Evolutionary conservation across 108 stramenopile species (phyloP).

Genomic region (Nitzschia sp.): DNA sequence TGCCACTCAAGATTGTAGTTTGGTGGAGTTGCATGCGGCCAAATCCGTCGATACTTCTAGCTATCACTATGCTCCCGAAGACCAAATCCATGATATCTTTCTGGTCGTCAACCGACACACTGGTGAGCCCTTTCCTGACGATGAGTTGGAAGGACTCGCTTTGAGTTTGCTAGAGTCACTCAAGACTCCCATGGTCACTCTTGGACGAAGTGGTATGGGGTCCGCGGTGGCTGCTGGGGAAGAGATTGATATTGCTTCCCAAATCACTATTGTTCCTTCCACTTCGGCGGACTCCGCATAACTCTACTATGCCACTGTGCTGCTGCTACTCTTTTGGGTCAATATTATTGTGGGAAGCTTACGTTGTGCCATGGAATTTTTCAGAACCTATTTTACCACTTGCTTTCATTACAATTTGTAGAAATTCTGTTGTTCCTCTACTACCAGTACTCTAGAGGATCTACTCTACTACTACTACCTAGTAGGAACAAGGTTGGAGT

Average conservation of each 20-base stretch:
- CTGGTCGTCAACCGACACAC: slow-evolving; percentile 46
- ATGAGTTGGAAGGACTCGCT: slow-evolving; percentile 48
- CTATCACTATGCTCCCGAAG: neutral
- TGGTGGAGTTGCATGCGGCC: slow-evolving; percentile 54
- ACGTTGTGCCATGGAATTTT: too few relatives aligned
- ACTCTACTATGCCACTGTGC: too few relatives aligned
- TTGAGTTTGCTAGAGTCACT: slow-evolving; percentile 29
- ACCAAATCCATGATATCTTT: slow-evolving; percentile 51
- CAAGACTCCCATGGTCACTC: slow-evolving; percentile 15
- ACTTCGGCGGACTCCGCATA: too few relatives aligned
- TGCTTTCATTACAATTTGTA: too few relatives aligned
- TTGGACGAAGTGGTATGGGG: neutral
- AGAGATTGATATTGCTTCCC: neutral
- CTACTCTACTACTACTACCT: too few relatives aligned
- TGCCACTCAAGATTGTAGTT: slow-evolving; percentile 40
- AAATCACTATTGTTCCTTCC: slow-evolving; percentile 11
- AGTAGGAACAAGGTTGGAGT: too few relatives aligned
- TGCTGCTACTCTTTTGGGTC: too few relatives aligned
- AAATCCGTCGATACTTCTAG: slow-evolving; percentile 8
- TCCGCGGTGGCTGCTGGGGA: neutral
- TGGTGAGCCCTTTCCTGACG: slow-evolving; percentile 44
- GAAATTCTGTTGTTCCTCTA: too few relatives aligned
- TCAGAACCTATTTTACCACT: too few relatives aligned
- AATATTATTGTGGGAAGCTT: too few relatives aligned
- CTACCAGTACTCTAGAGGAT: too few relatives aligned